These are phyloP conservation scores for Candida frijolesensis DNA, from an alignment of 1,139 yeast genomes.

Conservation along the genomic window DNA sequence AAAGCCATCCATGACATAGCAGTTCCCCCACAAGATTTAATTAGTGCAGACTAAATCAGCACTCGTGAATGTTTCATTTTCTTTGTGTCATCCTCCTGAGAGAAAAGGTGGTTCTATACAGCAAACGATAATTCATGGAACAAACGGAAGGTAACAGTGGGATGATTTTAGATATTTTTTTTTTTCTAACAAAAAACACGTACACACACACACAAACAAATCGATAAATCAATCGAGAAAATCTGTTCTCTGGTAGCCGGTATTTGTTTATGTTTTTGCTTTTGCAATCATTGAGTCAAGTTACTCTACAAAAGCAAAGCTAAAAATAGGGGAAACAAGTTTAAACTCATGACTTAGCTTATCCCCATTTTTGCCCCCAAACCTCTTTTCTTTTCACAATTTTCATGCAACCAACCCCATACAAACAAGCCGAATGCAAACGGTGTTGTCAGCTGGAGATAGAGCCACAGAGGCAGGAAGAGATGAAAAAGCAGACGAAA, in stretches of 20 bases:
- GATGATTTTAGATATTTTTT: not conserved
- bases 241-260: too few relatives aligned
- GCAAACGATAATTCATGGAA: not conserved
- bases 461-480: not conserved
- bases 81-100: not conserved
- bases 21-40: not conserved
- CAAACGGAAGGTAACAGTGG: not conserved
- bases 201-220: too few relatives aligned
- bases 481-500: not conserved
- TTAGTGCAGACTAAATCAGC: not conserved
- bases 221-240: too few relatives aligned
- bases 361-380: too few relatives aligned
- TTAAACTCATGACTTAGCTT: too few relatives aligned
- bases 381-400: too few relatives aligned
- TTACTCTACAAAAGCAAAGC: too few relatives aligned
- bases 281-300: too few relatives aligned
- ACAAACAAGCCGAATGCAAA: not conserved
- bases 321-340: too few relatives aligned
- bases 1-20: too few relatives aligned
- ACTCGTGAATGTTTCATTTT: not conserved
- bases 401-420: not conserved
- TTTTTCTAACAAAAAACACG: not conserved
- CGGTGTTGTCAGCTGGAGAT: not conserved
- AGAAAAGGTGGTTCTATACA: not conserved
- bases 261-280: too few relatives aligned